Percentiles rank a stretch among this genome's conserved stretches.
Conservation (phyloP, 768 basidiomycete genomes). For the Amanita brunnescens region DNA sequence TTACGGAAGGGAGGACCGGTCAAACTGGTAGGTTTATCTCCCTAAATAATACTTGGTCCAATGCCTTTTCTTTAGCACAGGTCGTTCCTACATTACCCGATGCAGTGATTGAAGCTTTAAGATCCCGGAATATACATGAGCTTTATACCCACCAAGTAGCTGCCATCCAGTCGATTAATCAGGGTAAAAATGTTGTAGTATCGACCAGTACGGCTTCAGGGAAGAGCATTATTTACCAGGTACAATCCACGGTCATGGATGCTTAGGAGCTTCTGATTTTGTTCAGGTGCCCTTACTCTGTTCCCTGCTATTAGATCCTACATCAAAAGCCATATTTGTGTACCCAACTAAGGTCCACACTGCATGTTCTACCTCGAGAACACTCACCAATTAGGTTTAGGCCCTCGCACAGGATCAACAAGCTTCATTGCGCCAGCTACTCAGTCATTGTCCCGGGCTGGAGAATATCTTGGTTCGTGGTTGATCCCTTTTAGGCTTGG, state of each 20-base stretch:
- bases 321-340: conserved; percentile 69
- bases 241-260: conserved; percentile 15
- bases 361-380: background rate
- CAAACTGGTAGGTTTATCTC: conserved; percentile 35
- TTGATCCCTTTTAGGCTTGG: background rate
- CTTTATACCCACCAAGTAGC: conserved; percentile 66
- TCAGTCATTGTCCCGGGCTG: conserved; percentile 53
- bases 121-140: conserved; percentile 49
- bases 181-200: conserved; percentile 67
- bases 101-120: conserved; percentile 45
- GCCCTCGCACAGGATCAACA: conserved; percentile 88
- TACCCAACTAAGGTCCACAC: conserved; percentile 78
- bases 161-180: conserved; percentile 56
- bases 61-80: conserved; percentile 22
- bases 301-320: conserved; percentile 51
- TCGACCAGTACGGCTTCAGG: conserved; percentile 89
- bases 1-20: conserved; percentile 43
- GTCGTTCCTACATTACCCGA: conserved; percentile 53
- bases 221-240: conserved; percentile 85
- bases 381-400: conserved; percentile 24
- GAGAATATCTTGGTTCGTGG: conserved; percentile 42
- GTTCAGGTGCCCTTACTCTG: conserved; percentile 60
- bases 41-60: background rate
- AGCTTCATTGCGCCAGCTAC: conserved; percentile 55
- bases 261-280: background rate